Evolutionary conservation across 306 rosid species (phyloP).

Genomic region (Vigna angularis): DNA sequence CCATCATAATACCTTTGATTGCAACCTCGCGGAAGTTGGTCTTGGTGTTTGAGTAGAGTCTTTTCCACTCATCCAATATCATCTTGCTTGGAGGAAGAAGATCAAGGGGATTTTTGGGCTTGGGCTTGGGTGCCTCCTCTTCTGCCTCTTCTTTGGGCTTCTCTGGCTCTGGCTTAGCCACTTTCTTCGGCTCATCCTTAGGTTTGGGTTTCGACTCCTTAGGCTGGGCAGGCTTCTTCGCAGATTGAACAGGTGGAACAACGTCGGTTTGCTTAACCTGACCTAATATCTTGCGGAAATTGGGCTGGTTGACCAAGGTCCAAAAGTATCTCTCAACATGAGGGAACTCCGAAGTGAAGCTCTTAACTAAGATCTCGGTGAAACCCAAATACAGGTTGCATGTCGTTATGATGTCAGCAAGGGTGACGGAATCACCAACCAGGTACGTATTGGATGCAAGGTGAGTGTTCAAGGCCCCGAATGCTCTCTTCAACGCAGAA

Average conservation of each 20-base stretch:
- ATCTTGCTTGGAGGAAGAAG: constrained; percentile 81
- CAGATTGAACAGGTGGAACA: constrained; percentile 57
- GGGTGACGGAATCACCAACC: constrained; percentile 81
- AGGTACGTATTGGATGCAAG: constrained; percentile 79
- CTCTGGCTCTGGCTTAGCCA: constrained; percentile 40
- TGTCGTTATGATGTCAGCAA: constrained; percentile 72
- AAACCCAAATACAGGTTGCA: constrained; percentile 64
- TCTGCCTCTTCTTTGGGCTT: constrained; percentile 57
- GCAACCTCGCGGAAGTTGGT: constrained; percentile 87
- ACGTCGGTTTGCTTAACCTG: constrained; percentile 72
- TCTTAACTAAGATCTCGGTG: constrained; percentile 56
- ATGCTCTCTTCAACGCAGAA: constrained; percentile 59
- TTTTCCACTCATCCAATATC: constrained; percentile 88
- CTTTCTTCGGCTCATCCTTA: constrained; percentile 74
- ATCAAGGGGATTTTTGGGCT: constrained; percentile 75
- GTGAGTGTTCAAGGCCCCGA: constrained; percentile 70
- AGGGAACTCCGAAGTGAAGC: constrained; percentile 82
- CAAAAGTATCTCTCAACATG: constrained; percentile 93
- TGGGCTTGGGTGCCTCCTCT: constrained; percentile 81
- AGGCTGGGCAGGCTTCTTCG: constrained; percentile 75
- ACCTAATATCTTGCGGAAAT: constrained; percentile 71
- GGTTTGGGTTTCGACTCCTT: constrained; percentile 71
- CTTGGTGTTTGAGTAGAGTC: constrained; percentile 82
- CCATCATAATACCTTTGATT: constrained; percentile 57
- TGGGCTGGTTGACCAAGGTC: constrained; percentile 93